These are phyloP conservation scores for Rhizopogon salebrosus DNA, from an alignment of 768 basidiomycete species.

Conservation along the genomic window DNA sequence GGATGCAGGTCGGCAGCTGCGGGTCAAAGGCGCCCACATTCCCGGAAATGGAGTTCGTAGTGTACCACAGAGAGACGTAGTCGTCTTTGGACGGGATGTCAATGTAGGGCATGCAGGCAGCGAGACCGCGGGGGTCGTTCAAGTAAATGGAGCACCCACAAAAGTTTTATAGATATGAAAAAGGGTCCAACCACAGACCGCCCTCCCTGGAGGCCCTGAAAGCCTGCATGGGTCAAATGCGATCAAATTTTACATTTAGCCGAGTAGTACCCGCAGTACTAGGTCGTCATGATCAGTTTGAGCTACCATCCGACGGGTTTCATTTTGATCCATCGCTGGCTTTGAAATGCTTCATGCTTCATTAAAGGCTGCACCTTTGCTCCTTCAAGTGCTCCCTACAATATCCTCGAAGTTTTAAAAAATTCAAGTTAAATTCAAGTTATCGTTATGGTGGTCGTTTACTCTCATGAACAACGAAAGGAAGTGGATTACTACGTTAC, in stretches of 20 bases:
- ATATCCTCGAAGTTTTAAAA: too few species aligned
- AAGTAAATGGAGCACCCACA: background rate
- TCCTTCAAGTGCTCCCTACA: too few species aligned
- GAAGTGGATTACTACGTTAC: too few species aligned
- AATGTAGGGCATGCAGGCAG: conserved; percentile 56
- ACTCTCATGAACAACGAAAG: too few species aligned
- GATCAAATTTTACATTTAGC: conserved; percentile 13
- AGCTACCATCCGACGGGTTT: too few species aligned
- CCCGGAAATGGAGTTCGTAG: conserved; percentile 51
- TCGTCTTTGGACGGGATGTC: conserved; percentile 59
- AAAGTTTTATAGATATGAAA: conserved; percentile 15
- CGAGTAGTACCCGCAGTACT: conserved; percentile 16
- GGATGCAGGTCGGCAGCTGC: conserved; percentile 57
- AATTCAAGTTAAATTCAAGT: too few species aligned
- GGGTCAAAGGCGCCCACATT: conserved; percentile 67
- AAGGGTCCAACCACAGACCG: background rate
- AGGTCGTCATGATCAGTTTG: too few species aligned
- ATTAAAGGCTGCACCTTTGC: too few species aligned
- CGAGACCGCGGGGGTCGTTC: background rate
- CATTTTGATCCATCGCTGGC: too few species aligned
- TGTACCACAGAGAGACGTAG: conserved; percentile 69
- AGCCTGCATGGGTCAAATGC: conserved; percentile 6
- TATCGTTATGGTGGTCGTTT: too few species aligned
- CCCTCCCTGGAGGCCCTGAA: conserved; percentile 9
- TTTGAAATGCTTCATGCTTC: too few species aligned